Percentiles rank a stretch among this genome's conserved stretches.
Conservation (phyloP, 177 flowering plant species). For the Vitis hybrid region DNA sequence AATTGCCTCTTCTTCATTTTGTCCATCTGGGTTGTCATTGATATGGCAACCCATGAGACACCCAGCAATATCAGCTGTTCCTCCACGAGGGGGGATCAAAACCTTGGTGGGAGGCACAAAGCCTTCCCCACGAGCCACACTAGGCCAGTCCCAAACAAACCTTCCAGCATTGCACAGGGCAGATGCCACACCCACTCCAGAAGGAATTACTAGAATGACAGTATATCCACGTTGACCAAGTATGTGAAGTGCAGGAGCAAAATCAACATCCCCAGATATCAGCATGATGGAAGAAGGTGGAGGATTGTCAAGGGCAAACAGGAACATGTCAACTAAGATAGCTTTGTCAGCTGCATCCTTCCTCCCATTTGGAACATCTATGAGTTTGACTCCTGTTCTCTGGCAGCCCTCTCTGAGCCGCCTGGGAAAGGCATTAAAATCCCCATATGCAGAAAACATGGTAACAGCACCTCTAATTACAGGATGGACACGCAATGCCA, state of each 20-base stretch:
- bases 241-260: constrained; percentile 92
- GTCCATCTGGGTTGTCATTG: constrained; percentile 40
- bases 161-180: constrained; percentile 87
- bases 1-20: constrained; percentile 80
- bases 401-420: constrained; percentile 94
- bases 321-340: constrained; percentile 92
- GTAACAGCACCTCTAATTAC: constrained; percentile 76
- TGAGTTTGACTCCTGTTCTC: constrained; percentile 91
- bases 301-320: constrained; percentile 93
- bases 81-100: constrained; percentile 34
- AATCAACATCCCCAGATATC: constrained; percentile 96
- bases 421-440: constrained; percentile 88
- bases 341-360: constrained; percentile 99
- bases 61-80: constrained; percentile 39
- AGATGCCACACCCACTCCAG: constrained; percentile 76
- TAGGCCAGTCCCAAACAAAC: constrained; percentile 96
- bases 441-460: constrained; percentile 88
- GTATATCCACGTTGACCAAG: constrained; percentile 96
- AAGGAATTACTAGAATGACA: constrained; percentile 82
- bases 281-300: constrained; percentile 91
- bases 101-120: constrained; percentile 59
- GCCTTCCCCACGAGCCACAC: constrained; percentile 92
- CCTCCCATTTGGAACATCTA: constrained; percentile 96
- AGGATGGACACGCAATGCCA: constrained; percentile 87
- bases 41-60: constrained; percentile 45